Conservation (phyloP, 164 flowering plant species). For the Magnolia changhungtana region DNA sequence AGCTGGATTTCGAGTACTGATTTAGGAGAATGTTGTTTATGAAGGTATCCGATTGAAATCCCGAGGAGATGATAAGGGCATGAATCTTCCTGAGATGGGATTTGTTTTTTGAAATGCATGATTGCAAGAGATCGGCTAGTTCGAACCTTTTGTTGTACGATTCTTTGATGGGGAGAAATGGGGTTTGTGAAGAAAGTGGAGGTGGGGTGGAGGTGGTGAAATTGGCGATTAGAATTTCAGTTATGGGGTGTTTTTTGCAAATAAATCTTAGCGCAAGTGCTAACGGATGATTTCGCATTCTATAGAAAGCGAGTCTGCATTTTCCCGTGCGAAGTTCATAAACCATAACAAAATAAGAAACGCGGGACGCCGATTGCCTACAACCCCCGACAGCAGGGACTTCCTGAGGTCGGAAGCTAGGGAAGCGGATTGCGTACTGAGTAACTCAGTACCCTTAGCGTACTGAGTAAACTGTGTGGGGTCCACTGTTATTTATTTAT, state of each 20-base stretch:
- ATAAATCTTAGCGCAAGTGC: background rate
- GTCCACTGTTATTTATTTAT: no score
- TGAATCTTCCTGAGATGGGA: slow-evolving; percentile 28
- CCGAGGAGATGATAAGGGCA: slow-evolving; percentile 36
- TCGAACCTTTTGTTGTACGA: slow-evolving; percentile 21
- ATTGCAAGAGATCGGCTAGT: slow-evolving; percentile 41
- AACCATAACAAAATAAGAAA: no score
- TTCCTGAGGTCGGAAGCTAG: no score
- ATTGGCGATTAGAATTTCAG: background rate
- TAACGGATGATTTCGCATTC: slow-evolving; percentile 11
- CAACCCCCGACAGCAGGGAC: no score
- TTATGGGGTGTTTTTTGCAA: background rate
- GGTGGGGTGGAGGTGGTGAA: slow-evolving; percentile 15
- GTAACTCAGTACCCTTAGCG: no score
- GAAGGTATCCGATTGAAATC: slow-evolving; percentile 41
- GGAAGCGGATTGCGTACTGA: no score
- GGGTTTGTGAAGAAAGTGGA: slow-evolving; percentile 7
- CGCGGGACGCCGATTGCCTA: no score
- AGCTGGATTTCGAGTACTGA: slow-evolving; percentile 31
- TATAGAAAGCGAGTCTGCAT: background rate
- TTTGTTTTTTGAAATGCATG: slow-evolving; percentile 5
- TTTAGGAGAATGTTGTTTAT: slow-evolving; percentile 39
- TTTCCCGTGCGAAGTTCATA: background rate
- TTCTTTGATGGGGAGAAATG: slow-evolving; percentile 7
- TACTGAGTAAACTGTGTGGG: no score